Percentiles rank a stretch among this genome's conserved stretches.
Evolutionary conservation across 2,329 filamentous ascomycete genomes (phyloP).

Genomic region (Canariomyces notabilis): DNA sequence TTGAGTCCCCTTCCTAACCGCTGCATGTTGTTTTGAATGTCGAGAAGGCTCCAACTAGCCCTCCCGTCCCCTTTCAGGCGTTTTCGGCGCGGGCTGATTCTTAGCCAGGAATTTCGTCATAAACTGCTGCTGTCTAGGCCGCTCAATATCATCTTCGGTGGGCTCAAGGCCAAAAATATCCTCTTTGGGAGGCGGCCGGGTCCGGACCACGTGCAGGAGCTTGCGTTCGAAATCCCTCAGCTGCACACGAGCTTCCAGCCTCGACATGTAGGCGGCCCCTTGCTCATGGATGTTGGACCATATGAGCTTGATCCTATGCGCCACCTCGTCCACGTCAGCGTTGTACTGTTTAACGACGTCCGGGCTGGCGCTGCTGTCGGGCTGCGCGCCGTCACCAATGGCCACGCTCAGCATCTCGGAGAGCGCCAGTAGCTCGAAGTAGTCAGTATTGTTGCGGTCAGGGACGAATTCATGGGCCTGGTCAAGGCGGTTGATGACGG

Average conservation of each 20-base stretch:
- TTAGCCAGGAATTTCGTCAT: conserved; percentile 43
- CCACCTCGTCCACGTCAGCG: conserved; percentile 61
- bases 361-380: conserved; percentile 20
- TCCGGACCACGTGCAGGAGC: conserved; percentile 65
- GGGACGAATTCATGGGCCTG: conserved; percentile 46
- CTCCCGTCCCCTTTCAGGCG: neutral
- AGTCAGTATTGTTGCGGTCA: conserved; percentile 54
- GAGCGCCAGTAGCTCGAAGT: conserved; percentile 59
- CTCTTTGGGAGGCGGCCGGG: conserved; percentile 51
- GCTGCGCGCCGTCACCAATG: conserved; percentile 55
- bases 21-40: neutral
- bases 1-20: neutral
- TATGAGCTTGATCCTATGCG: conserved; percentile 52
- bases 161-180: conserved; percentile 43
- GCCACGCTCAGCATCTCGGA: conserved; percentile 68
- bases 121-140: conserved; percentile 43
- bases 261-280: conserved; percentile 65
- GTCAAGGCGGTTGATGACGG: conserved; percentile 43
- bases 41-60: neutral
- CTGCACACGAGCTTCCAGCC: conserved; percentile 71
- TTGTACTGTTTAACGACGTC: conserved; percentile 54
- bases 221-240: conserved; percentile 72
- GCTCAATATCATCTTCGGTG: conserved; percentile 29
- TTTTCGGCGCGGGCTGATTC: conserved; percentile 3
- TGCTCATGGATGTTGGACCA: conserved; percentile 65